A percentile compares a stretch with the other conserved stretches of the same genome.
phyloP scores from a whole-genome alignment of 2,329 filamentous ascomycete species.

The Aphanocladium album region DNA sequence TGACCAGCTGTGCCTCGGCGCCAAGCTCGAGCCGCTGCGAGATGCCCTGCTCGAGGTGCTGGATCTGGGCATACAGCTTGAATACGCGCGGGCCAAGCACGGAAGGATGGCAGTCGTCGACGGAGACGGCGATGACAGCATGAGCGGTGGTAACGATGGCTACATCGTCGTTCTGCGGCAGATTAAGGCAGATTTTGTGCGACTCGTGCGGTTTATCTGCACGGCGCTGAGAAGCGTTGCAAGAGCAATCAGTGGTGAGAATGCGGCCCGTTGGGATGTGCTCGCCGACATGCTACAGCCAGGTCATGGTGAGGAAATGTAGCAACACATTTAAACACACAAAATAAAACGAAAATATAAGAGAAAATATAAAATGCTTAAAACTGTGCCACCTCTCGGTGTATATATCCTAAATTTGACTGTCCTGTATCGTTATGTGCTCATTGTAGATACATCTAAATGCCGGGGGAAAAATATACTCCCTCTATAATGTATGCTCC shows the following conservation, averaged over 20 bases:
- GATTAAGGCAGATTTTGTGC: constrained; percentile 55
- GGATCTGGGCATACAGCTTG: constrained; percentile 62
- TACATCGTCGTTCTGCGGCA: constrained; percentile 48
- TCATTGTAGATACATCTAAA: not conserved
- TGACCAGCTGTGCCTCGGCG: constrained; percentile 60
- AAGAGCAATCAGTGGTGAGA: constrained; percentile 57
- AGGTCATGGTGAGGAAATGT: constrained; percentile 5
- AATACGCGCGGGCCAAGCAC: constrained; percentile 40
- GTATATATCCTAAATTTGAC: not conserved
- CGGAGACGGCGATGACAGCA: constrained; percentile 31
- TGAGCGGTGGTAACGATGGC: constrained; percentile 24
- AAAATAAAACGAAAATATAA: no score
- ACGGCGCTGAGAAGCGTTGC: constrained; percentile 66
- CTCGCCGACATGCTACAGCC: constrained; percentile 66
- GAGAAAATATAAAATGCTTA: no score
- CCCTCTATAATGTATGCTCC: not conserved
- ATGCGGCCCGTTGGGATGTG: constrained; percentile 61
- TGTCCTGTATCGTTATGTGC: not conserved
- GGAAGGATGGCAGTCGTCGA: constrained; percentile 23
- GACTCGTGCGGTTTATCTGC: constrained; percentile 59
- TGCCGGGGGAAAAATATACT: not conserved
- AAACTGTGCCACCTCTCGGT: not conserved
- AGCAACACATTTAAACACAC: not conserved
- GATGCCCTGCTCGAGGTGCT: constrained; percentile 65
- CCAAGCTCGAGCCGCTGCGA: constrained; percentile 61